These are phyloP conservation scores for Paraleonurus japonicus DNA, from an alignment of 257 asterid species.

Conservation along the genomic window DNA sequence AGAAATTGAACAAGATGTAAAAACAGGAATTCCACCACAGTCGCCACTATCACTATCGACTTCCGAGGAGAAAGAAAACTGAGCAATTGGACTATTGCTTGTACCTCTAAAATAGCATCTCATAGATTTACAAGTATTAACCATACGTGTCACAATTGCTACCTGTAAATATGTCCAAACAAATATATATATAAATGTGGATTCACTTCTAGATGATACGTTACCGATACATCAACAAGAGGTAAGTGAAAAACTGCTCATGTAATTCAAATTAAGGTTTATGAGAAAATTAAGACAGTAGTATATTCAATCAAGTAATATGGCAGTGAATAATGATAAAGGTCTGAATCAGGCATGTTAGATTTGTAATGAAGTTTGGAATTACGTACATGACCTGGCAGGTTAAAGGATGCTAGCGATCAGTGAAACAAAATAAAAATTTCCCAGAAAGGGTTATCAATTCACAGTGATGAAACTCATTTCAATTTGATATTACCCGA, in stretches of 20 bases:
- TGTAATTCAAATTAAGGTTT: neutral
- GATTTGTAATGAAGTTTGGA: neutral
- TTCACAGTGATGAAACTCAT: neutral
- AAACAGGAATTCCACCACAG: slow-evolving; percentile 72
- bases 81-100: slow-evolving; percentile 52
- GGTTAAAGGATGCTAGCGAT: neutral
- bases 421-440: neutral
- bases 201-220: neutral
- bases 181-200: neutral
- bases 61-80: slow-evolving; percentile 54
- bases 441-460: neutral
- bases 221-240: slow-evolving; percentile 4
- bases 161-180: slow-evolving; percentile 45
- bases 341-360: neutral
- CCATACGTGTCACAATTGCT: slow-evolving; percentile 51
- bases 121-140: slow-evolving; percentile 56
- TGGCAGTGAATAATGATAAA: neutral
- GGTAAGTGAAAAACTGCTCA: neutral
- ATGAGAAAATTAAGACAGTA: neutral
- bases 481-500: neutral
- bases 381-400: neutral
- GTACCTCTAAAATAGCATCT: slow-evolving; percentile 59
- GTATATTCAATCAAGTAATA: slow-evolving; percentile 6
- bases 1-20: slow-evolving; percentile 57
- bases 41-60: slow-evolving; percentile 57